A percentile compares a stretch with the other conserved stretches of the same genome.
phyloP scores from a whole-genome alignment of 2,329 filamentous ascomycete species.

The Beauveria medogensis region DNA sequence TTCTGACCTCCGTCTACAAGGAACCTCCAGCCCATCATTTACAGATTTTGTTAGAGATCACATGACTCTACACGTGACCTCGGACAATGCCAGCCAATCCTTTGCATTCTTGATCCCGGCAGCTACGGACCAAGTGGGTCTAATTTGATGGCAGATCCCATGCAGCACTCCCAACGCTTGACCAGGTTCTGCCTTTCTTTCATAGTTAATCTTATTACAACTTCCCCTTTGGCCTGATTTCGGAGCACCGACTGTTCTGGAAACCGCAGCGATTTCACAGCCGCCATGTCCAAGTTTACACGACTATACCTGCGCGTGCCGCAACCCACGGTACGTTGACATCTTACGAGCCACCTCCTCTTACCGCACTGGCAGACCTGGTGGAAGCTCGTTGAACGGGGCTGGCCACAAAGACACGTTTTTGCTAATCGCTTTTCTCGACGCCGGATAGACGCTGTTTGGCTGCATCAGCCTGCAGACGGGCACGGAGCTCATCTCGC shows the following conservation, averaged over 20 bases:
- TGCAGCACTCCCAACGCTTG: neutral
- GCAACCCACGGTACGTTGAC: conserved; percentile 30
- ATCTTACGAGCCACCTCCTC: neutral
- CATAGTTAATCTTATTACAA: neutral
- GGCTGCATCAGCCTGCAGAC: conserved; percentile 80
- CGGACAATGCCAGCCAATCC: too few species aligned
- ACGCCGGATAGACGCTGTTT: conserved; percentile 60
- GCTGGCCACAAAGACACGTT: neutral
- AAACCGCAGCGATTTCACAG: neutral
- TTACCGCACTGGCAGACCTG: neutral
- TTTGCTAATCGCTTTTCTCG: conserved; percentile 8
- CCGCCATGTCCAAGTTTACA: conserved; percentile 17
- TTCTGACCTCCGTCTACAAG: too few species aligned
- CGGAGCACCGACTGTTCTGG: too few species aligned
- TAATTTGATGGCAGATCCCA: conserved; percentile 10
- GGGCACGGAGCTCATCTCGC: conserved; percentile 74
- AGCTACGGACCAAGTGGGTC: conserved; percentile 10
- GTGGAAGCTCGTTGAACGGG: neutral
- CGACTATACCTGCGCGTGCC: conserved; percentile 31
- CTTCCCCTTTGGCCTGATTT: neutral
- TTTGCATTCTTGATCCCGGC: conserved; percentile 7
- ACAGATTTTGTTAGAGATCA: neutral
- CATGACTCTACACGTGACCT: neutral
- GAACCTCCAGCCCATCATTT: too few species aligned
- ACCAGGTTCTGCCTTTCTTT: conserved; percentile 2